These are phyloP conservation scores for Prunus dulcis DNA, from an alignment of 306 rosid species.

Conservation along the genomic window DNA sequence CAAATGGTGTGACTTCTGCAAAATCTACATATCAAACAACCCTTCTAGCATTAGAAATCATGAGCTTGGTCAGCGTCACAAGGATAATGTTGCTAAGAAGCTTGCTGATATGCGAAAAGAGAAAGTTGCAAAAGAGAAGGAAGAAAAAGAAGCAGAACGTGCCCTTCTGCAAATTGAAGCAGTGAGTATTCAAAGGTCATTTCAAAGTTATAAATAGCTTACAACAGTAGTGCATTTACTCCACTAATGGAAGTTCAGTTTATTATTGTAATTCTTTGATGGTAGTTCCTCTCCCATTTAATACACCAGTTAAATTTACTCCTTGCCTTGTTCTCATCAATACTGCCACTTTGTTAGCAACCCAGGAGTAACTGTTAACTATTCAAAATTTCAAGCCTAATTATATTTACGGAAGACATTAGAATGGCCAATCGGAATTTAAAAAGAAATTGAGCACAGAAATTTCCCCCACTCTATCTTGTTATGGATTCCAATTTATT, in stretches of 20 bases:
- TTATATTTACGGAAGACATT: background rate
- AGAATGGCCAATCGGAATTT: background rate
- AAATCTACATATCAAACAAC: constrained; percentile 82
- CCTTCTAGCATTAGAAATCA: constrained; percentile 84
- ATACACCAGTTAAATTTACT: background rate
- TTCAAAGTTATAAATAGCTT: background rate
- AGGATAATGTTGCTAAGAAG: constrained; percentile 80
- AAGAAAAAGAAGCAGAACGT: constrained; percentile 60
- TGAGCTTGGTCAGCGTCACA: constrained; percentile 91
- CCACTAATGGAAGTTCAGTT: background rate
- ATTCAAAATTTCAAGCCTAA: background rate
- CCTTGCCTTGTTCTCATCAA: background rate
- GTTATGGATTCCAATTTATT: background rate
- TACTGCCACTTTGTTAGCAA: background rate
- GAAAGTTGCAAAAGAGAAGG: constrained; percentile 81
- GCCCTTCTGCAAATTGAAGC: constrained; percentile 86
- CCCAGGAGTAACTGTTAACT: background rate
- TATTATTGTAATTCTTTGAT: background rate
- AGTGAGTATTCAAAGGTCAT: constrained; percentile 43
- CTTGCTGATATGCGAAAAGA: constrained; percentile 87
- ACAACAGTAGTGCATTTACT: background rate
- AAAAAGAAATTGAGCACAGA: background rate
- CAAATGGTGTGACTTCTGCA: constrained; percentile 98
- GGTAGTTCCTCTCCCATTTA: background rate
- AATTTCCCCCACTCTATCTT: background rate